Percentiles rank a stretch among this genome's conserved stretches.
Conservation (phyloP, 2,329 filamentous ascomycete genomes). For the Clarireedia monteithiana region DNA sequence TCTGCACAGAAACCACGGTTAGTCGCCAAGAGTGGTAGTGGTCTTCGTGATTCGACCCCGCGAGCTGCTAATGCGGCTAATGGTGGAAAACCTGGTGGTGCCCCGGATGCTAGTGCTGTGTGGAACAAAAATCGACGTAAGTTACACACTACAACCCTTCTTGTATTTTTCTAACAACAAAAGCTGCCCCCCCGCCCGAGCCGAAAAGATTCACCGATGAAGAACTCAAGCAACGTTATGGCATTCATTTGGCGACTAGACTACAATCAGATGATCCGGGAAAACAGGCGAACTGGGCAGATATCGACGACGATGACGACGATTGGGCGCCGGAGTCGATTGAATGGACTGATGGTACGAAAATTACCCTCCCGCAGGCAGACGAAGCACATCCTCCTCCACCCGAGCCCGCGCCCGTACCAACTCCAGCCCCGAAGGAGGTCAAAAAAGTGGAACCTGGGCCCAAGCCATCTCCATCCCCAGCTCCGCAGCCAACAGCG, state of each 20-base stretch:
- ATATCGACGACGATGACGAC: conserved; percentile 83
- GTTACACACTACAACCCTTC: conserved; percentile 27
- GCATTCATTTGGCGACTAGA: conserved; percentile 76
- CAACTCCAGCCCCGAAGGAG: conserved; percentile 20
- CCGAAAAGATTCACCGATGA: conserved; percentile 81
- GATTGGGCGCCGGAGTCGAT: conserved; percentile 82
- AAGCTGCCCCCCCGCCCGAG: conserved; percentile 57
- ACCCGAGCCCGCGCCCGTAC: conserved; percentile 21
- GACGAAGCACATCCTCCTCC: conserved; percentile 38
- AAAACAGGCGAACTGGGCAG: conserved; percentile 79
- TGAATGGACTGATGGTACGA: conserved; percentile 83
- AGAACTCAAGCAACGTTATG: conserved; percentile 74
- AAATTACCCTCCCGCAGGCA: conserved; percentile 62
- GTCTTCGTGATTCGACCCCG: conserved; percentile 45
- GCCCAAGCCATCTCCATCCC: conserved; percentile 25
- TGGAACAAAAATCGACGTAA: conserved; percentile 87
- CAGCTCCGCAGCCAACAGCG: conserved; percentile 25
- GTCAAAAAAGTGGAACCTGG: conserved; percentile 15
- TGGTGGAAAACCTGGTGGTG: conserved; percentile 50
- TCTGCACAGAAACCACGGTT: conserved; percentile 59
- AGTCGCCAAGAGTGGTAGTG: conserved; percentile 65
- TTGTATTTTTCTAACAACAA: conserved; percentile 18
- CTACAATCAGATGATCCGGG: conserved; percentile 66
- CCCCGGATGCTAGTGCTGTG: conserved; percentile 65
- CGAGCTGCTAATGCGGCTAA: conserved; percentile 38